Base-by-base conservation (phyloP, 2,329 filamentous ascomycete genomes). In the Fusarium phyllophilum region DNA sequence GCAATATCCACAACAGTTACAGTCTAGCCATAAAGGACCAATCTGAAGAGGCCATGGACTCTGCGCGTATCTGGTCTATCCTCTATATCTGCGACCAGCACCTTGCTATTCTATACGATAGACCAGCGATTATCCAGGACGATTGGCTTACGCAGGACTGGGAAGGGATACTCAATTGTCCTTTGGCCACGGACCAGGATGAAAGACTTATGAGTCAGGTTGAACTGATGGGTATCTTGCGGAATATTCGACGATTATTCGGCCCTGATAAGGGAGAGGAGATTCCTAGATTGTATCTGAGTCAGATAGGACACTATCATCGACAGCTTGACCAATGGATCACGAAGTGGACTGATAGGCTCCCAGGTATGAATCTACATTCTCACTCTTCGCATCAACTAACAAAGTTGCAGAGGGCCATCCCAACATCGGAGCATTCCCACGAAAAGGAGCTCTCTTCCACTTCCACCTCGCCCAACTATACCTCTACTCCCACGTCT, bases 41-140 rank as follows among this genome's bases (percentile, higher is more conserved):
- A 17, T 82, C 79, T 5, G 81, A 84, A 36, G 85, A 87, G 34
- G 84, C 84, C 0, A 83, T 84, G 68, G 88, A 90, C 66, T 85
- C 86, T 42, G 85, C 89, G 4, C 84, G 90, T 13, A 81, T 91
- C 12, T 91, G 89, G 89, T 91, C 90, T 66, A 79, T 89, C n/a
- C 80, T 89, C 0, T 90, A 90, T 61, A 87, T 90, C 6, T 90
- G 89, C 73, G 89, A 91, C 45, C 88, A 90, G 62, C 89, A 91
- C 68, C 85, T 90, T 1, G 89, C 88, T 15, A 91, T 90, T 22
- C 82, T 90, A 0, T 91, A 91, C 49, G 88, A 89, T 1, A 83
- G 90, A 5, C 87, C 88, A 2, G 86, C 88, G 0, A 86, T 90
- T 4, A 87, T 90, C 4, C 86, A 88, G 24, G 89, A 91, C 51